These are phyloP conservation scores for Coelastrella sp. DNA, from an alignment of 139 green algal genomes.

Conservation along the genomic window DNA sequence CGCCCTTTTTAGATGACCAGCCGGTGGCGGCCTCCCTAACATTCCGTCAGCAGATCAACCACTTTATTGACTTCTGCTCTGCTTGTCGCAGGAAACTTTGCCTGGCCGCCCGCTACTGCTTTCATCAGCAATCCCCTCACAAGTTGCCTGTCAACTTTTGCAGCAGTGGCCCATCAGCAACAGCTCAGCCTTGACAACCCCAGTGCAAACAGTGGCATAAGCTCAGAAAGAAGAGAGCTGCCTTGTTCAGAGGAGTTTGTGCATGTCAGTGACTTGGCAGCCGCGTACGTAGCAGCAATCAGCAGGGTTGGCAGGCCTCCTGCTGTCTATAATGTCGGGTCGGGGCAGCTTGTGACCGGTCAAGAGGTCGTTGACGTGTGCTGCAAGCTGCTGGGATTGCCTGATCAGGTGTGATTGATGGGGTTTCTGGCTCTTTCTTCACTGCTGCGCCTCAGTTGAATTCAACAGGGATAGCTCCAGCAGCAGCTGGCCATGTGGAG, in stretches of 20 bases:
- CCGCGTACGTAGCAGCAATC: constrained; percentile 10
- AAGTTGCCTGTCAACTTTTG: not conserved
- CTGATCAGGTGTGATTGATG: not conserved
- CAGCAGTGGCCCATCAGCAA: not conserved
- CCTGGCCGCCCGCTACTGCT: not conserved
- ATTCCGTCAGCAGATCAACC: too few species aligned
- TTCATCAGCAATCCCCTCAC: not conserved
- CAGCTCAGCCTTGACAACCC: not conserved
- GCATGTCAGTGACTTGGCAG: constrained; percentile 23
- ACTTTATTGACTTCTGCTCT: too few species aligned
- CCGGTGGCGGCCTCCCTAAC: too few species aligned
- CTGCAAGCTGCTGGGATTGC: not conserved
- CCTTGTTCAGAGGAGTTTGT: constrained; percentile 10
- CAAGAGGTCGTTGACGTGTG: not conserved
- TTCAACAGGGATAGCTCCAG: too few species aligned
- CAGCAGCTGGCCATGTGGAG: too few species aligned
- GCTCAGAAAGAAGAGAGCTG: not conserved
- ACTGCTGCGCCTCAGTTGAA: too few species aligned
- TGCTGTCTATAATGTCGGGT: constrained; percentile 12
- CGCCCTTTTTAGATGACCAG: too few species aligned
- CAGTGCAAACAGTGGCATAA: not conserved
- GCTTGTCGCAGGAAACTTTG: not conserved
- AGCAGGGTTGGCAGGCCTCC: constrained; percentile 1
- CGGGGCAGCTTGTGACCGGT: not conserved
- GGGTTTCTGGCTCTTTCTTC: too few species aligned